Evolutionary conservation across 331 rosid species (phyloP).

Genomic region (Rosa hybrid): DNA sequence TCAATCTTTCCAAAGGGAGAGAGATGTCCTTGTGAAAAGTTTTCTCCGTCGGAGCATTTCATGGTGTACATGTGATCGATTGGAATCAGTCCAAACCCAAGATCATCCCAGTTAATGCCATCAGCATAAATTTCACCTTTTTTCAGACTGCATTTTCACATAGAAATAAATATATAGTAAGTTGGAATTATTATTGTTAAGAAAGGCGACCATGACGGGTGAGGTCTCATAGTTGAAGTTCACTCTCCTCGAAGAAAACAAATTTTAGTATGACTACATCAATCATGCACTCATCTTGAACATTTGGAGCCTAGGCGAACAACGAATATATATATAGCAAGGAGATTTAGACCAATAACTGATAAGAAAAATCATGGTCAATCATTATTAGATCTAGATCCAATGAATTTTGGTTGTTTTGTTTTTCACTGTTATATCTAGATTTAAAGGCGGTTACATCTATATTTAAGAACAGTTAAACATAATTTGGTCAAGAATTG

Average conservation of each 20-base stretch:
- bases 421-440: neutral
- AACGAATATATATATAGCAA: neutral
- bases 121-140: constrained; percentile 6
- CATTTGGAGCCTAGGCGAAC: neutral
- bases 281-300: neutral
- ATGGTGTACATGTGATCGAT: constrained; percentile 57
- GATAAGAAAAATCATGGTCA: neutral
- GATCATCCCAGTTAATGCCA: constrained; percentile 53
- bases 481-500: no score
- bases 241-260: neutral
- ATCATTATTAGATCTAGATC: neutral
- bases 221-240: neutral
- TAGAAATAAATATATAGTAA: neutral
- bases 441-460: neutral
- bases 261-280: neutral
- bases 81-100: constrained; percentile 36
- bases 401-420: neutral
- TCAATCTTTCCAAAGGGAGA: constrained; percentile 42
- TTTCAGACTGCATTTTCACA: constrained; percentile 17
- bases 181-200: neutral
- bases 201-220: neutral
- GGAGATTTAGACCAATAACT: neutral
- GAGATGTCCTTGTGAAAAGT: constrained; percentile 43
- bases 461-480: neutral
- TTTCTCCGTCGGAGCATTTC: constrained; percentile 39